Evolutionary conservation across 2,329 filamentous ascomycete genomes (phyloP).

Genomic region (Aaosphaeria pasadenensis): DNA sequence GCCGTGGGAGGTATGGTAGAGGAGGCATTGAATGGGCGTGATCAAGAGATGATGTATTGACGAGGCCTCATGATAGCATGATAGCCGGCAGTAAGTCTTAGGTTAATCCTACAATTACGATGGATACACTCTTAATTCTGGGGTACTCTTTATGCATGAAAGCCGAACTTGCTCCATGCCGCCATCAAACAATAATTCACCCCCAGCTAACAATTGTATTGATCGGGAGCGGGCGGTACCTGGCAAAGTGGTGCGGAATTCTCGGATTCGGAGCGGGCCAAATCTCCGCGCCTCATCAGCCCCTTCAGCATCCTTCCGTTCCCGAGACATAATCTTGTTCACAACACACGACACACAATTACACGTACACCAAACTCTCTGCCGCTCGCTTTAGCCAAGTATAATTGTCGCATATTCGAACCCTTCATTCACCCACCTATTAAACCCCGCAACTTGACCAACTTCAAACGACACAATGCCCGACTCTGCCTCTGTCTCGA

Average conservation of each 20-base stretch:
- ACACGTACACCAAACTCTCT: neutral
- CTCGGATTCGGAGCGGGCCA: slow-evolving; percentile 1
- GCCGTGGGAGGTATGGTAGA: slow-evolving; percentile 4
- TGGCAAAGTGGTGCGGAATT: neutral
- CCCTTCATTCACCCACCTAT: neutral
- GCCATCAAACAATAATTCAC: neutral
- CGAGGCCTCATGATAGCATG: slow-evolving; percentile 16
- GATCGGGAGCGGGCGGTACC: neutral
- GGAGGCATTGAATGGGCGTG: slow-evolving; percentile 1
- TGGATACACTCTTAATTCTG: no score
- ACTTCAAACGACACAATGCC: slow-evolving; percentile 14
- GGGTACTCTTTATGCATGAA: neutral
- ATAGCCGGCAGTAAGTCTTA: neutral
- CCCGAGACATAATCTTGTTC: no score
- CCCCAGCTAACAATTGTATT: neutral
- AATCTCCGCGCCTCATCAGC: neutral
- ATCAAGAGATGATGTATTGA: slow-evolving; percentile 7
- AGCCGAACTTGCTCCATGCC: neutral
- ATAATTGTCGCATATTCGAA: neutral
- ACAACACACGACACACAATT: neutral
- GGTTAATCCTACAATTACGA: neutral
- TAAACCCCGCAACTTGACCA: neutral
- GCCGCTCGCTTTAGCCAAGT: neutral
- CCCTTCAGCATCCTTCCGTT: neutral
- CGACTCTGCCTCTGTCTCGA: slow-evolving; percentile 35